Evolutionary conservation across 768 basidiomycete genomes (phyloP).

Genomic region (Pilatotrama ljubarskyi): DNA sequence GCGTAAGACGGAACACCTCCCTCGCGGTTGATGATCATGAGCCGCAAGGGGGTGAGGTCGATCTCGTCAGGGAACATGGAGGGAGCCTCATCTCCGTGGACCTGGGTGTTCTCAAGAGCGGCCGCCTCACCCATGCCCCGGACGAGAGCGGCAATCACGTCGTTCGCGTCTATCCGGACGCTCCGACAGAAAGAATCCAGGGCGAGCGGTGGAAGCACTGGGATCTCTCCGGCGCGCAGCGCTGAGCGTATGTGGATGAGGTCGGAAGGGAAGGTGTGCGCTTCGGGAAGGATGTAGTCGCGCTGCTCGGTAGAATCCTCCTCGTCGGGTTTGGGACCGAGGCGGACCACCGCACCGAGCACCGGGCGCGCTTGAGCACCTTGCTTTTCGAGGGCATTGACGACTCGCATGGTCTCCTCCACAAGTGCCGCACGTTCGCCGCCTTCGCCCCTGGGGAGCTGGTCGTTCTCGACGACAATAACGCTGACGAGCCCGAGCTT

Average conservation of each 20-base stretch:
- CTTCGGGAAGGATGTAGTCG: slow-evolving; percentile 56
- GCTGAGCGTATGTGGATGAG: slow-evolving; percentile 86
- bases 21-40: slow-evolving; percentile 97
- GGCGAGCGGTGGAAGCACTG: slow-evolving; percentile 91
- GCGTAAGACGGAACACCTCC: slow-evolving; percentile 98
- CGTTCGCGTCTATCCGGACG: slow-evolving; percentile 81
- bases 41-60: slow-evolving; percentile 89
- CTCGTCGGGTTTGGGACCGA: slow-evolving; percentile 72
- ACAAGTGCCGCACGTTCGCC: slow-evolving; percentile 66
- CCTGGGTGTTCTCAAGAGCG: slow-evolving; percentile 44
- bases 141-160: slow-evolving; percentile 84
- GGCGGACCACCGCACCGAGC: slow-evolving; percentile 79
- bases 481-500: slow-evolving; percentile 95
- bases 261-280: slow-evolving; percentile 78
- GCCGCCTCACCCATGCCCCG: slow-evolving; percentile 74
- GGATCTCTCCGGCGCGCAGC: slow-evolving; percentile 91
- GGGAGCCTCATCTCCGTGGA: slow-evolving; percentile 36
- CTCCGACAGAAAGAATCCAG: slow-evolving; percentile 89
- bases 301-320: slow-evolving; percentile 29
- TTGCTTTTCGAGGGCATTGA: slow-evolving; percentile 77
- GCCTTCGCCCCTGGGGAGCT: slow-evolving; percentile 63
- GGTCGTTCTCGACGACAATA: slow-evolving; percentile 91
- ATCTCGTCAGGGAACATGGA: slow-evolving; percentile 50
- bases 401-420: slow-evolving; percentile 85
- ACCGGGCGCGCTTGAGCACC: slow-evolving; percentile 88